Conservation (phyloP, 768 basidiomycete genomes). For the Suillus weaverae region DNA sequence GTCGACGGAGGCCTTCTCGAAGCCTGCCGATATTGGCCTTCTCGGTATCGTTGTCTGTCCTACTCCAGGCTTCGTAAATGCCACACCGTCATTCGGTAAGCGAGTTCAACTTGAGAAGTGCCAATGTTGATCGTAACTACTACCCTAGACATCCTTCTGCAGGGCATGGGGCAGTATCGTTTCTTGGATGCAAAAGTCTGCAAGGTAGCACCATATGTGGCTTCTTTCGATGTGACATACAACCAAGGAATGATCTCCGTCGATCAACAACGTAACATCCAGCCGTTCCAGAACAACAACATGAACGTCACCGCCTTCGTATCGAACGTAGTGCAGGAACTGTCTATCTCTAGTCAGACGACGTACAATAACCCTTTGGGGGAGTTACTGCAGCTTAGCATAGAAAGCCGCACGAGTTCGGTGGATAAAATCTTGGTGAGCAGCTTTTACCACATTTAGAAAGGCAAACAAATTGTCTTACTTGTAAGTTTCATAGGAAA, state of each 20-base stretch:
- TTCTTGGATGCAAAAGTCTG: background rate
- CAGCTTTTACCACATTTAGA: background rate
- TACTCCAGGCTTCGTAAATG: background rate
- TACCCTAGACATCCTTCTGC: background rate
- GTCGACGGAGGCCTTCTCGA: background rate
- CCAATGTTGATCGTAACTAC: background rate
- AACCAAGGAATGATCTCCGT: background rate
- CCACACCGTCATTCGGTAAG: background rate
- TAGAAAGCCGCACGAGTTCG: background rate
- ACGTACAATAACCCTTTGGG: background rate
- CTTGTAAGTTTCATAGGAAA: background rate
- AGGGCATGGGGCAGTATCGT: background rate
- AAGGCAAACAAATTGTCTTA: background rate
- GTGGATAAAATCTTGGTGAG: background rate
- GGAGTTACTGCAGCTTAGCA: background rate
- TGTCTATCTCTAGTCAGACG: background rate
- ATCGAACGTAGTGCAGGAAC: background rate
- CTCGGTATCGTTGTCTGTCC: background rate
- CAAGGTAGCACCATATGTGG: background rate
- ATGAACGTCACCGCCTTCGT: background rate
- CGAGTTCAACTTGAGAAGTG: background rate
- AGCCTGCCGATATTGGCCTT: background rate
- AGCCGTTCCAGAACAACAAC: background rate
- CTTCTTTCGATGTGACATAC: background rate
- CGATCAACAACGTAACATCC: background rate